Conservation (phyloP, 345 rosid species). For the Cardamine resedifolia region DNA sequence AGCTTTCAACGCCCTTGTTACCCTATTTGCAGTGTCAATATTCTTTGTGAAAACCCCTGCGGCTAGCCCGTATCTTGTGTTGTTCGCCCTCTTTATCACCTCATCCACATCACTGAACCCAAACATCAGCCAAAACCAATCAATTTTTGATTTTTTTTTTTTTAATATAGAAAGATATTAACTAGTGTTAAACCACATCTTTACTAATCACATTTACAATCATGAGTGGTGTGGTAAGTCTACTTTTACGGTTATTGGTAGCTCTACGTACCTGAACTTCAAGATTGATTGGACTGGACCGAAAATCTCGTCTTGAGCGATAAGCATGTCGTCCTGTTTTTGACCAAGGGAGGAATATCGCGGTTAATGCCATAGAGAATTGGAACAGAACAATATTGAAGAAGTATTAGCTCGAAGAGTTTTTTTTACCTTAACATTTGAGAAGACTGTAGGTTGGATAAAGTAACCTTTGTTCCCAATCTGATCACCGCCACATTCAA, state of each 20-base stretch:
- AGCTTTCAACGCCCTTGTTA: constrained; percentile 66
- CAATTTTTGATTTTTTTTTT: not conserved
- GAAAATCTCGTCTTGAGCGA: constrained; percentile 91
- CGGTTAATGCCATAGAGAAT: not conserved
- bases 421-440: constrained; percentile 65
- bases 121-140: not conserved
- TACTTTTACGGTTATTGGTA: not conserved
- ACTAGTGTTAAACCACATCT: not conserved
- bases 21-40: constrained; percentile 65
- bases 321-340: constrained; percentile 81
- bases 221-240: not conserved
- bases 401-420: not conserved
- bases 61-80: constrained; percentile 70
- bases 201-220: not conserved
- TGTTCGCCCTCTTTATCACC: constrained; percentile 72
- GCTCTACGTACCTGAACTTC: constrained; percentile 64
- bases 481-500: constrained; percentile 87
- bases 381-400: not conserved
- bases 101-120: constrained; percentile 63
- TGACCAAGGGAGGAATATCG: not conserved
- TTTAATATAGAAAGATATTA: not conserved
- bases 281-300: constrained; percentile 97
- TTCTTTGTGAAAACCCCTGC: constrained; percentile 86
- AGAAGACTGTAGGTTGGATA: constrained; percentile 94
- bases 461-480: constrained; percentile 80